Evolutionary conservation across 805 yeast species (phyloP).

Genomic region (Metschnikowia kunwiensis): DNA sequence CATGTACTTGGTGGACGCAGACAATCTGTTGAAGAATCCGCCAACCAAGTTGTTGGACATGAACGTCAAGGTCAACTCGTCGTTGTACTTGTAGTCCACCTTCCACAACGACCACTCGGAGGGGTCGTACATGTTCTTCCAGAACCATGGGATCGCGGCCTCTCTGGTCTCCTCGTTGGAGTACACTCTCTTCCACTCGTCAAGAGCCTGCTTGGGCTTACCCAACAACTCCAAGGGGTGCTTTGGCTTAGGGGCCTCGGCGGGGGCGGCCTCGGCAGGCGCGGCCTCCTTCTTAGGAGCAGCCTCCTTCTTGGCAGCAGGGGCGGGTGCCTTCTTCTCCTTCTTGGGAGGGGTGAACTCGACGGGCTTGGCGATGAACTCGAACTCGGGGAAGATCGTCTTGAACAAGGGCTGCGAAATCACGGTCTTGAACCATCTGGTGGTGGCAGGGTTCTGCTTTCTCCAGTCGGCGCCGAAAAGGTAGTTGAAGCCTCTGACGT

Average conservation of each 20-base stretch:
- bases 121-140: conserved; percentile 85
- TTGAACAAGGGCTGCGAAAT: conserved; percentile 44
- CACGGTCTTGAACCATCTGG: conserved; percentile 71
- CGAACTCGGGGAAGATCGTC: conserved; percentile 47
- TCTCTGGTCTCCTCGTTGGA: conserved; percentile 97
- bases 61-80: conserved; percentile 93
- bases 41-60: conserved; percentile 98
- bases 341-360: conserved; percentile 63
- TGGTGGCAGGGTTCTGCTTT: conserved; percentile 54
- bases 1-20: conserved; percentile 88
- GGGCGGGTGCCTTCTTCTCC: conserved; percentile 58
- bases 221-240: conserved; percentile 90
- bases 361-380: conserved; percentile 62
- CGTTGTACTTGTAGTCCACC: conserved; percentile 96
- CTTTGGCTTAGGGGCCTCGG: conserved; percentile 71
- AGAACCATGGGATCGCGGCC: conserved; percentile 95
- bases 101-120: conserved; percentile 93
- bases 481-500: conserved; percentile 53
- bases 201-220: conserved; percentile 64
- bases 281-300: conserved; percentile 22
- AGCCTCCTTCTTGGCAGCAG: conserved; percentile 34
- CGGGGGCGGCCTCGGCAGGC: conserved; percentile 38
- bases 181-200: conserved; percentile 95
- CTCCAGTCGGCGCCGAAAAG: conserved; percentile 68
- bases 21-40: conserved; percentile 95